A percentile compares a stretch with the other conserved stretches of the same genome.
phyloP scores from a whole-genome alignment of 257 asterid species.

The Echium plantagineum region DNA sequence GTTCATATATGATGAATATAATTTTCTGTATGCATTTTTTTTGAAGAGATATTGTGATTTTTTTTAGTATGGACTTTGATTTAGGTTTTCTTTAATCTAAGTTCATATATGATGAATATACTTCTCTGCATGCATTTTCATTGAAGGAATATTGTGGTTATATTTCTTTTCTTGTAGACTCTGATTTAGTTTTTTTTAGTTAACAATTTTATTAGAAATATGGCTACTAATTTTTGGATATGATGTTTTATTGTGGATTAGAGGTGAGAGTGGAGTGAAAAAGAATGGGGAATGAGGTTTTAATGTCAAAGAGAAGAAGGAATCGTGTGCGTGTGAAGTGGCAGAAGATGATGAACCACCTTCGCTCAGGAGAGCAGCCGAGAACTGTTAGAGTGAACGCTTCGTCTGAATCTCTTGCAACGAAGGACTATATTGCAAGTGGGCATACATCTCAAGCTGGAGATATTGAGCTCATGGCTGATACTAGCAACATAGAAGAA shows the following conservation, averaged over 20 bases:
- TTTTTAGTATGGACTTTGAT: too few relatives aligned
- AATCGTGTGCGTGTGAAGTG: conserved; percentile 20
- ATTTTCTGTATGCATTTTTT: too few relatives aligned
- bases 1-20: too few relatives aligned
- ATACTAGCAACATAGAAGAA: conserved; percentile 72
- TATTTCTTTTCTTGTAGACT: too few relatives aligned
- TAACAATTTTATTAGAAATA: background rate
- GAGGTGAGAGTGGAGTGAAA: conserved; percentile 22
- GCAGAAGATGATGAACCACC: conserved; percentile 49
- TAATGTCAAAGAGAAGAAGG: conserved; percentile 21
- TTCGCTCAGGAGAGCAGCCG: conserved; percentile 51
- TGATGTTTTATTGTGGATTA: conserved; percentile 17
- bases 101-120: too few relatives aligned
- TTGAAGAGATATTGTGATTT: too few relatives aligned
- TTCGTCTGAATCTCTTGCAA: conserved; percentile 46
- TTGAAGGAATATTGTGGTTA: too few relatives aligned
- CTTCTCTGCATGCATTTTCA: too few relatives aligned
- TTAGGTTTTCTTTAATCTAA: too few relatives aligned
- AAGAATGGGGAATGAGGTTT: conserved; percentile 39
- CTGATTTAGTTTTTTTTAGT: too few relatives aligned
- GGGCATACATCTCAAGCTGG: conserved; percentile 39
- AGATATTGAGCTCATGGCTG: conserved; percentile 49
- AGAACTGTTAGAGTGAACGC: conserved; percentile 36
- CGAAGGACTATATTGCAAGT: conserved; percentile 41
- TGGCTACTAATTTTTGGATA: conserved; percentile 10